These are phyloP conservation scores for Chlorella variabilis DNA, from an alignment of 163 green algal species.

Conservation along the genomic window DNA sequence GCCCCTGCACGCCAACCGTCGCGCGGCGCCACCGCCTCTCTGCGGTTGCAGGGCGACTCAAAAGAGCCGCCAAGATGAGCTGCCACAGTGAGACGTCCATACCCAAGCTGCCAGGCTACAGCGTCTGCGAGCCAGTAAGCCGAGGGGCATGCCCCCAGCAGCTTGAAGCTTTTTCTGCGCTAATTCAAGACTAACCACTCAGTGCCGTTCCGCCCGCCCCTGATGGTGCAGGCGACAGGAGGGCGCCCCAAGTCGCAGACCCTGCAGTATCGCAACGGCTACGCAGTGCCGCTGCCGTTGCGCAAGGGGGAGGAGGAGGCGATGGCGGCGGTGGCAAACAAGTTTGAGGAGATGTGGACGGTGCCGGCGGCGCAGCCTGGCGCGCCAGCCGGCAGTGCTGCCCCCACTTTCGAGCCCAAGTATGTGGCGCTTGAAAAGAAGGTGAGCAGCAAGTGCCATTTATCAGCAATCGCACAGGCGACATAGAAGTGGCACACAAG, in stretches of 20 bases:
- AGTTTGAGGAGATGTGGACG: constrained; percentile 5
- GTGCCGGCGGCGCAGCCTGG: background rate
- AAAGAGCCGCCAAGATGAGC: background rate
- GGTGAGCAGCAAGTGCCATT: constrained; percentile 50
- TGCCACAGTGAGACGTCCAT: constrained; percentile 21
- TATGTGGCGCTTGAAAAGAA: constrained; percentile 86
- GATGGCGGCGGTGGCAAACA: background rate
- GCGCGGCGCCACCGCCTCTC: background rate
- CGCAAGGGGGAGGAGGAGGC: background rate
- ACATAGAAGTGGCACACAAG: background rate
- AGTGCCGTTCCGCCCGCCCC: too few relatives aligned
- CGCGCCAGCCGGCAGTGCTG: background rate
- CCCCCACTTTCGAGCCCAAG: constrained; percentile 65
- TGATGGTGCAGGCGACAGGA: constrained; percentile 15
- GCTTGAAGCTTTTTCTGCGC: too few relatives aligned
- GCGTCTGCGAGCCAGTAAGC: constrained; percentile 66
- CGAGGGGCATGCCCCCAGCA: too few relatives aligned
- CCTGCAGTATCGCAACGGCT: constrained; percentile 33
- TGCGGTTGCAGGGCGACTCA: background rate
- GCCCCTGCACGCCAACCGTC: background rate
- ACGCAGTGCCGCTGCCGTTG: constrained; percentile 30
- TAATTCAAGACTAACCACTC: too few relatives aligned
- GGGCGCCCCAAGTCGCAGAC: constrained; percentile 28
- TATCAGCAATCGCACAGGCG: background rate
- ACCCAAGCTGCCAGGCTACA: constrained; percentile 88